phyloP scores from a whole-genome alignment of 768 basidiomycete species.

The Wakefieldia striispora region DNA sequence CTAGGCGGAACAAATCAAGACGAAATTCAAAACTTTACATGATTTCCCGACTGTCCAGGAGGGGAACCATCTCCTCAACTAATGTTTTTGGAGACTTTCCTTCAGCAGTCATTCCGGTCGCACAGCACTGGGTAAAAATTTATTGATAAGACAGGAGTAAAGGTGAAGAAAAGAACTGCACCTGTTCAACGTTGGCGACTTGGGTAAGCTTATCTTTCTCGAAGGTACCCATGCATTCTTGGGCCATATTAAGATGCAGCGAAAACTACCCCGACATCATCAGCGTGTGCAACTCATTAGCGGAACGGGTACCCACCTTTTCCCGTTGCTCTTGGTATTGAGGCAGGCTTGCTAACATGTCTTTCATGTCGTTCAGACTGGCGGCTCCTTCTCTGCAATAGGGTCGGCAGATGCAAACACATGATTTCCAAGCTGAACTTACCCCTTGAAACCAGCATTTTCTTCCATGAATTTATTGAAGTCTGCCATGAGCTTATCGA shows the following conservation, averaged over 20 bases:
- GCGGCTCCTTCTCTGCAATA: conserved; percentile 68
- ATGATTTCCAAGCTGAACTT: conserved; percentile 22
- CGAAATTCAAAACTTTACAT: conserved; percentile 49
- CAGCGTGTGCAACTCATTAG: neutral
- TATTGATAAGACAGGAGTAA: neutral
- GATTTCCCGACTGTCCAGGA: conserved; percentile 84
- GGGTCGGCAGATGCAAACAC: conserved; percentile 1
- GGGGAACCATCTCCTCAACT: conserved; percentile 98
- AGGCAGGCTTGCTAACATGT: conserved; percentile 93
- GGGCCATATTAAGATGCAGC: conserved; percentile 94
- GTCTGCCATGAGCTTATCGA: conserved; percentile 94
- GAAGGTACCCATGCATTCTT: conserved; percentile 94
- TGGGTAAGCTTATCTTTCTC: conserved; percentile 82
- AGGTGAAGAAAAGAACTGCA: conserved; percentile 15
- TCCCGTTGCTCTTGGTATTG: conserved; percentile 96
- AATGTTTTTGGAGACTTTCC: conserved; percentile 93
- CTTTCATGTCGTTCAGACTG: conserved; percentile 96
- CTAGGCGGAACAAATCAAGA: neutral
- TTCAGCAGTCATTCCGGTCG: conserved; percentile 87
- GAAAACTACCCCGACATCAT: conserved; percentile 67
- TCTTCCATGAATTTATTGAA: conserved; percentile 94
- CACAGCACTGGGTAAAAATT: conserved; percentile 66
- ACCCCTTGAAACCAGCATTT: conserved; percentile 94
- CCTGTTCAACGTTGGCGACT: conserved; percentile 91
- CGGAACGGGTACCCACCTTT: conserved; percentile 51